Percentiles rank a stretch among this genome's conserved stretches.
These are phyloP conservation scores for Cryptococcus sp. DNA, from an alignment of 1,284 basidiomycete species.

Conservation along the genomic window DNA sequence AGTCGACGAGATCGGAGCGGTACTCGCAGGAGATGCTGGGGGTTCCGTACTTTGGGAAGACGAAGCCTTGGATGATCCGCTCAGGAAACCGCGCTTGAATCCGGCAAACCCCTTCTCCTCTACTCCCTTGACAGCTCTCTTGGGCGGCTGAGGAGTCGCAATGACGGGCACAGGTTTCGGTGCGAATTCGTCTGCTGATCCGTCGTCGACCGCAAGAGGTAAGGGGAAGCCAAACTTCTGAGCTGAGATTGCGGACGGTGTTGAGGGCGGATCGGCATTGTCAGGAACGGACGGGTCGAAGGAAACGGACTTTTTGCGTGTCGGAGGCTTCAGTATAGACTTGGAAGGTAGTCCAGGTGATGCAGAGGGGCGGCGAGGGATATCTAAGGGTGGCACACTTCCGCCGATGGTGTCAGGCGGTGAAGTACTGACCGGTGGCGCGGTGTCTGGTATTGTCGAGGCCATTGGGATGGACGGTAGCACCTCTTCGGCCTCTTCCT, in stretches of 20 bases:
- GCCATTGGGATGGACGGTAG: neutral
- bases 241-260: neutral
- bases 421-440: neutral
- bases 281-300: conserved; percentile 44
- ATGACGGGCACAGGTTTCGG: conserved; percentile 38
- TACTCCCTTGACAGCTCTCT: conserved; percentile 8
- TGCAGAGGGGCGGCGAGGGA: conserved; percentile 3
- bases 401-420: conserved; percentile 5
- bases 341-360: conserved; percentile 20
- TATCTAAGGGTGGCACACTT: neutral
- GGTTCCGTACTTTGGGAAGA: neutral
- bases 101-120: conserved; percentile 33
- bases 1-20: neutral
- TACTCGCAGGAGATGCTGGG: neutral
- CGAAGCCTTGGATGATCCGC: neutral
- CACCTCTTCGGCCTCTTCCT: neutral
- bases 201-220: conserved; percentile 18
- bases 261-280: conserved; percentile 36
- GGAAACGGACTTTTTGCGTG: conserved; percentile 45
- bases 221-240: conserved; percentile 30
- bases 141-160: conserved; percentile 27
- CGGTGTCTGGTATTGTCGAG: neutral
- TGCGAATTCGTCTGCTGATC: conserved; percentile 12
- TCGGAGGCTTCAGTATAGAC: conserved; percentile 42
- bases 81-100: conserved; percentile 43